phyloP scores from a whole-genome alignment of 129 eudicot genomes.

The Calendula officinalis region DNA sequence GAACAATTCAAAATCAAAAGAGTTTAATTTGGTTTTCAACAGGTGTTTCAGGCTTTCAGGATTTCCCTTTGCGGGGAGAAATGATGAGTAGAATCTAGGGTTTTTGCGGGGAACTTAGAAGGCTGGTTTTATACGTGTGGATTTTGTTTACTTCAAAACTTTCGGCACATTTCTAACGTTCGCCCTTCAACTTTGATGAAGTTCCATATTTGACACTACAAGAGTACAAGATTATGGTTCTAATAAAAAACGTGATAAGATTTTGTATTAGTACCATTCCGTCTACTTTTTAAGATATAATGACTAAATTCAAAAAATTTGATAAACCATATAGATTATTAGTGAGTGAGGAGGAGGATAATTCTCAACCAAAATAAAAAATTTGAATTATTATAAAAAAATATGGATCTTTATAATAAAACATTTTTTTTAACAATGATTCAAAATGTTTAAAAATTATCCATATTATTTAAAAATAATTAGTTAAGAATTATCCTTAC shows the following conservation, averaged over 20 bases:
- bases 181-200: slow-evolving; percentile 1
- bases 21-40: neutral
- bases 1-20: neutral
- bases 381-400: no score
- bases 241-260: neutral
- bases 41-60: slow-evolving; percentile 24
- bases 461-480: no score
- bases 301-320: no score
- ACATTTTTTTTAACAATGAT: no score
- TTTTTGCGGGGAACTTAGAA: slow-evolving; percentile 33
- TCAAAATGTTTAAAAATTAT: no score
- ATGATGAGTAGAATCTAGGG: slow-evolving; percentile 22
- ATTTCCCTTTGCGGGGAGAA: slow-evolving; percentile 10
- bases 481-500: no score
- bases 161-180: neutral
- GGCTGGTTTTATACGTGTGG: neutral
- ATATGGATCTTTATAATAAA: no score
- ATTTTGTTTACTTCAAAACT: neutral
- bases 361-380: no score
- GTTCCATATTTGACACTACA: neutral
- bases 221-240: neutral
- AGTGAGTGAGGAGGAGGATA: no score
- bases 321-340: no score
- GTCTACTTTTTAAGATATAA: no score
- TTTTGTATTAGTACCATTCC: no score